Conservation (phyloP, 2,329 filamentous ascomycete species). For the Calonectria montana region DNA sequence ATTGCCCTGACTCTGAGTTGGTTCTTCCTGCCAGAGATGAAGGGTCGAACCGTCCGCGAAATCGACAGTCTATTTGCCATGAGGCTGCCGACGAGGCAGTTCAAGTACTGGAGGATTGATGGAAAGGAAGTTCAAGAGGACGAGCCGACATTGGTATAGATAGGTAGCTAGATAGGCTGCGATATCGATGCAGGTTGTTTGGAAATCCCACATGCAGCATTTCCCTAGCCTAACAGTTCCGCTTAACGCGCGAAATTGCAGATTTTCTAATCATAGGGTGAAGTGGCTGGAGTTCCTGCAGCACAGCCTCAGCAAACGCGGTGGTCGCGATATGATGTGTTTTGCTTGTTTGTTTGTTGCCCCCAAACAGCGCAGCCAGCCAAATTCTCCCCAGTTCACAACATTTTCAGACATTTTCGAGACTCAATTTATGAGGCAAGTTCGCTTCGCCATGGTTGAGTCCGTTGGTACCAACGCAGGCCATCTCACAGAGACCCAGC, state of each 20-base stretch:
- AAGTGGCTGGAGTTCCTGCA: no score
- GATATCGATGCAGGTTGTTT: no score
- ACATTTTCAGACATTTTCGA: background rate
- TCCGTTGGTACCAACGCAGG: background rate
- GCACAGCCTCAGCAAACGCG: no score
- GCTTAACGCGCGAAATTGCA: no score
- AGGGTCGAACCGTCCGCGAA: constrained; percentile 32
- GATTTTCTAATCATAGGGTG: no score
- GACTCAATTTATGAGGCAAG: background rate
- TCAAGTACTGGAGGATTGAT: constrained; percentile 3
- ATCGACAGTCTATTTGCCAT: constrained; percentile 38
- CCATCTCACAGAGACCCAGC: background rate
- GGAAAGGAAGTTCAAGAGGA: background rate
- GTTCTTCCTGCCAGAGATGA: constrained; percentile 43
- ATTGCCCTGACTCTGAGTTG: constrained; percentile 12
- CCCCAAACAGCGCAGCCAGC: background rate
- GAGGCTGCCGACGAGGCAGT: constrained; percentile 26
- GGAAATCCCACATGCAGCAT: no score
- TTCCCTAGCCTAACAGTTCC: no score
- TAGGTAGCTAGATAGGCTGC: no score
- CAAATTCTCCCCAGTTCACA: background rate
- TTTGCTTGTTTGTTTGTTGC: no score
- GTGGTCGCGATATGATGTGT: no score
- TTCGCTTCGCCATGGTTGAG: background rate
- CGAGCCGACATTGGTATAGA: no score